Percentiles rank a stretch among this genome's conserved stretches.
Evolutionary conservation across 305 asterid species (phyloP).

Genomic region (Fraxinus nigra): DNA sequence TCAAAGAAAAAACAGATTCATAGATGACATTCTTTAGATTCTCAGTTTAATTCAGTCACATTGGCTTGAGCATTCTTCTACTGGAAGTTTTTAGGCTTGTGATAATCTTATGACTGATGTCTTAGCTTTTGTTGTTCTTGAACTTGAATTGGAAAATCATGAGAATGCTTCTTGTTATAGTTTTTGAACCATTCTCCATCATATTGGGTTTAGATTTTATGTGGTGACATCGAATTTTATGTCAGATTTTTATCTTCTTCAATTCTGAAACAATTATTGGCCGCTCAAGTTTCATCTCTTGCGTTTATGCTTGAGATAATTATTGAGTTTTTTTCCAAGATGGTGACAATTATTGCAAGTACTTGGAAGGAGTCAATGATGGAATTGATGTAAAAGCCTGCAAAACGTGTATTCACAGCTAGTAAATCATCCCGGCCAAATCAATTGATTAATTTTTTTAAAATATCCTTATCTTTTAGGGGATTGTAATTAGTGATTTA

Average conservation of each 20-base stretch:
- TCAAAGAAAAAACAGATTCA: not conserved
- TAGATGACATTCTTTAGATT: not conserved
- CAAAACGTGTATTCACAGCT: not conserved
- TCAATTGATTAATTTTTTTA: not conserved
- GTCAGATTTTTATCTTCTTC: not conserved
- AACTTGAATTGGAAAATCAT: not conserved
- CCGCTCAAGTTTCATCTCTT: not conserved
- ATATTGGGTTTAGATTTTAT: not conserved
- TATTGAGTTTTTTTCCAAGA: not conserved
- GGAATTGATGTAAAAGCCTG: not conserved
- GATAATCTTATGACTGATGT: not conserved
- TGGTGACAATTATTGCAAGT: not conserved
- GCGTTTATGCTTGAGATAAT: not conserved
- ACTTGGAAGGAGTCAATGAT: not conserved
- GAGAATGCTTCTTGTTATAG: not conserved
- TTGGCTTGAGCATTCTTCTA: not conserved
- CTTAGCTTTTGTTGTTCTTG: not conserved
- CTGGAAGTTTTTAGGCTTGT: not conserved
- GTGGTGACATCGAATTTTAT: not conserved
- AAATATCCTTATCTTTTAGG: not conserved
- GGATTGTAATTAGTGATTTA: not conserved
- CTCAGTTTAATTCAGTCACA: not conserved
- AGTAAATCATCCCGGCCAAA: not conserved
- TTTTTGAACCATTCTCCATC: not conserved
- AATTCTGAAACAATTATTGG: not conserved